Conservation (phyloP, 768 basidiomycete species). For the Suillus sp. region DNA sequence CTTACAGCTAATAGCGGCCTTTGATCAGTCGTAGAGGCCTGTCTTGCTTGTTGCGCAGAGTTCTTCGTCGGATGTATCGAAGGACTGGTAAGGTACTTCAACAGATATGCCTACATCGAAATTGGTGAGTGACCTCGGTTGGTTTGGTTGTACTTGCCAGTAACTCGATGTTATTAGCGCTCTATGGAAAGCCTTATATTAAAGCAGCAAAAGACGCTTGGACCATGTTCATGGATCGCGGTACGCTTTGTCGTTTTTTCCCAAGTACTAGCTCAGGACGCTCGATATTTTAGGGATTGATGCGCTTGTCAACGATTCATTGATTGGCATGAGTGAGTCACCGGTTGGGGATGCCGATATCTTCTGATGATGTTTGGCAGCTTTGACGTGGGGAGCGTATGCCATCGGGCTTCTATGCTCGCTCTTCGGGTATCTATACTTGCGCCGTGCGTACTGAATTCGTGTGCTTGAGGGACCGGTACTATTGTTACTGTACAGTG, state of each 20-base stretch:
- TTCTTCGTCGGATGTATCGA: slow-evolving; percentile 78
- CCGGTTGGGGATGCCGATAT: slow-evolving; percentile 1
- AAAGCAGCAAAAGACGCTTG: slow-evolving; percentile 83
- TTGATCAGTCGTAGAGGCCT: slow-evolving; percentile 65
- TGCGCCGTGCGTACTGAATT: slow-evolving; percentile 53
- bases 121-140: slow-evolving; percentile 50
- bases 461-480: not conserved
- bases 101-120: slow-evolving; percentile 84
- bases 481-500: slow-evolving; percentile 39
- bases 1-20: not conserved
- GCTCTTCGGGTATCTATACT: slow-evolving; percentile 76
- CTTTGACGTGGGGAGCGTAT: slow-evolving; percentile 82
- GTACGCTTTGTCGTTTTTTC: slow-evolving; percentile 25
- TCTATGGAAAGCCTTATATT: slow-evolving; percentile 86
- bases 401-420: slow-evolving; percentile 71
- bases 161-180: slow-evolving; percentile 41
- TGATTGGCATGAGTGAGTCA: slow-evolving; percentile 72
- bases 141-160: not conserved
- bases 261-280: not conserved
- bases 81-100: slow-evolving; percentile 74
- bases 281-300: slow-evolving; percentile 49
- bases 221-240: slow-evolving; percentile 74
- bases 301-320: slow-evolving; percentile 79
- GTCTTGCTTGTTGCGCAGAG: slow-evolving; percentile 75
- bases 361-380: slow-evolving; percentile 34